Percentiles rank a stretch among this genome's conserved stretches.
phyloP scores from a whole-genome alignment of 768 basidiomycete species.

The Auriscalpium orientale region DNA sequence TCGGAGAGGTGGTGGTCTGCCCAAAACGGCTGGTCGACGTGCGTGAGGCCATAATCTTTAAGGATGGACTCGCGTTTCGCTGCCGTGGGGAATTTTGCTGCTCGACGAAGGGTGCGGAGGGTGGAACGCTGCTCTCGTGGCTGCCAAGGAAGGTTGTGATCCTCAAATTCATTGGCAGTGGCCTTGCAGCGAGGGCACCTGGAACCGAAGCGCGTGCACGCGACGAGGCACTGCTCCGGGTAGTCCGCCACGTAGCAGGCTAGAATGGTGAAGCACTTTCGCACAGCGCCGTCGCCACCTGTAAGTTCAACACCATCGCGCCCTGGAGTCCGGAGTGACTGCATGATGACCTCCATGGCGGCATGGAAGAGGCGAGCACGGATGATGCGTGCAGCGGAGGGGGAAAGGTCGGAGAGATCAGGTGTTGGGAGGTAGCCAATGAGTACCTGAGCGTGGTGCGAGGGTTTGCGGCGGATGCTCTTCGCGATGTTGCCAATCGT shows the following conservation, averaged over 20 bases:
- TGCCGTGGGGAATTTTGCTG: background rate
- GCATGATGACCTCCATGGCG: conserved; percentile 9
- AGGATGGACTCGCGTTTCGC: background rate
- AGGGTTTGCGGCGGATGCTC: conserved; percentile 12
- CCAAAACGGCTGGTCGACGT: conserved; percentile 14
- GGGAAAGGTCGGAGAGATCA: background rate
- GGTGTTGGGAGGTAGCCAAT: conserved; percentile 20
- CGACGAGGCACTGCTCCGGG: conserved; percentile 19
- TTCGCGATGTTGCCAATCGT: conserved; percentile 21
- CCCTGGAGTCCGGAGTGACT: conserved; percentile 7
- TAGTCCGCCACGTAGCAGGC: conserved; percentile 16
- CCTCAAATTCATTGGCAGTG: background rate
- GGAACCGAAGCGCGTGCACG: background rate
- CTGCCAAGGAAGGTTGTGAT: background rate
- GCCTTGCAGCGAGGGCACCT: conserved; percentile 1
- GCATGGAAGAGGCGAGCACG: conserved; percentile 14
- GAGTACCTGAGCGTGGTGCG: conserved; percentile 11
- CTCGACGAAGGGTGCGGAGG: background rate
- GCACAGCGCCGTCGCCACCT: conserved; percentile 9
- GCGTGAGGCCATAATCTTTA: background rate
- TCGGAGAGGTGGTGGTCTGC: conserved; percentile 4
- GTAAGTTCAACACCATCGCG: conserved; percentile 11
- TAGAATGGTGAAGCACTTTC: conserved; percentile 11
- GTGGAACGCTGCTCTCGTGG: background rate
- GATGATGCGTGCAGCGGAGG: background rate